Percentiles rank a stretch among this genome's conserved stretches.
Conservation (phyloP, 495 filamentous ascomycete species). For the Apiosordaria backusii region DNA sequence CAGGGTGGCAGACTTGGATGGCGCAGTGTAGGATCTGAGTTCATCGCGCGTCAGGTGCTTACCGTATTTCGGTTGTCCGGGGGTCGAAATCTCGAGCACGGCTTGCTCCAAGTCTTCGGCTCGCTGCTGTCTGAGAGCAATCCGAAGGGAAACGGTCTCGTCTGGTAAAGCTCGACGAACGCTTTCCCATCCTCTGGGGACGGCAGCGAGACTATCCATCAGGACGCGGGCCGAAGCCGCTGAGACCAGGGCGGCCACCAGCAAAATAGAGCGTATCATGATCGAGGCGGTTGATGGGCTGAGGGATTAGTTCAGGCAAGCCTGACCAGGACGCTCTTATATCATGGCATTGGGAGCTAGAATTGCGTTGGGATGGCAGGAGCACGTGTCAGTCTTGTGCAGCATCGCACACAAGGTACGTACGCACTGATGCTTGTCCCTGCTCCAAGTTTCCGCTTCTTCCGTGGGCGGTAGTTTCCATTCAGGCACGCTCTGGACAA, state of each 20-base stretch:
- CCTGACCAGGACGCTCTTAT: neutral
- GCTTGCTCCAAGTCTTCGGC: conserved; percentile 53
- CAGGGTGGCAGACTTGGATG: conserved; percentile 41
- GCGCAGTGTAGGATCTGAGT: conserved; percentile 50
- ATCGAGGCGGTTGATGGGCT: conserved; percentile 11
- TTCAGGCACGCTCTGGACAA: too few species aligned
- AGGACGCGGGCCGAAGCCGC: conserved; percentile 43
- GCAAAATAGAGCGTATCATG: conserved; percentile 31
- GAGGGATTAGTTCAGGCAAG: neutral
- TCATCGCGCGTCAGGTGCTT: conserved; percentile 52
- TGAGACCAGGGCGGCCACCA: conserved; percentile 31
- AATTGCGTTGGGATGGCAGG: neutral
- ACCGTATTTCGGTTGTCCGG: conserved; percentile 53
- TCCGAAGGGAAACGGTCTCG: conserved; percentile 34
- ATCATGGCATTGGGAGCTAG: neutral
- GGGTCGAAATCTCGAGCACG: conserved; percentile 54
- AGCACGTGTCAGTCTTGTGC: neutral
- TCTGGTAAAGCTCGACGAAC: conserved; percentile 30
- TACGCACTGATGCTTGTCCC: neutral
- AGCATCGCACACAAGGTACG: neutral
- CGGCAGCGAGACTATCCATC: conserved; percentile 42
- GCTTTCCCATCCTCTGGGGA: conserved; percentile 47
- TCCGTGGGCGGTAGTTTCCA: too few species aligned
- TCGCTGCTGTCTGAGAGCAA: conserved; percentile 37
- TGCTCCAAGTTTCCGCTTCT: neutral